Conservation (phyloP, 176 grass and related monocot species). For the Ensete glaucum region DNA sequence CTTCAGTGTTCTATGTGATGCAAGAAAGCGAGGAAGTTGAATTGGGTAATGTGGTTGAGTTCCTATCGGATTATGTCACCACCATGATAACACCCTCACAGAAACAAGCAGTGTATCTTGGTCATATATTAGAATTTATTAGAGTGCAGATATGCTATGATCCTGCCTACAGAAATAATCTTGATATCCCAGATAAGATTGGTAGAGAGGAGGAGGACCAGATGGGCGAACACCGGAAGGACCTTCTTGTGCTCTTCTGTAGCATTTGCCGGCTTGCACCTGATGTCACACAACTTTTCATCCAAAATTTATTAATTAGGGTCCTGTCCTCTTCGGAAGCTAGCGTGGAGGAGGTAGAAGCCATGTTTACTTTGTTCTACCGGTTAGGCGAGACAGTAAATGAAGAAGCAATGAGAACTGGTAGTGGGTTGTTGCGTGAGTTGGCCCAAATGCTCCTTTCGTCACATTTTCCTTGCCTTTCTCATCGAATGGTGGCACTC, state of each 20-base stretch:
- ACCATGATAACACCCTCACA: slow-evolving; percentile 62
- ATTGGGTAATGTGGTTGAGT: slow-evolving; percentile 57
- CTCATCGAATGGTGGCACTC: slow-evolving; percentile 69
- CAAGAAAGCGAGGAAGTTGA: slow-evolving; percentile 62
- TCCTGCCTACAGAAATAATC: slow-evolving; percentile 56
- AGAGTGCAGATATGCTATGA: slow-evolving; percentile 68
- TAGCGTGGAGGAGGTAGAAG: slow-evolving; percentile 79
- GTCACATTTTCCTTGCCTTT: slow-evolving; percentile 63
- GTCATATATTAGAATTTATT: slow-evolving; percentile 68
- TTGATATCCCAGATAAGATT: slow-evolving; percentile 79
- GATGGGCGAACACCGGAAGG: slow-evolving; percentile 72
- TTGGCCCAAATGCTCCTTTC: slow-evolving; percentile 76
- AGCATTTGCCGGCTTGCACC: slow-evolving; percentile 80
- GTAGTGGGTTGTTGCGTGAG: slow-evolving; percentile 50
- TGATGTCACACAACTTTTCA: slow-evolving; percentile 58
- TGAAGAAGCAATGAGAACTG: slow-evolving; percentile 65
- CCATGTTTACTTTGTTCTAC: slow-evolving; percentile 62
- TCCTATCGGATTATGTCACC: slow-evolving; percentile 69
- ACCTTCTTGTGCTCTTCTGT: slow-evolving; percentile 66
- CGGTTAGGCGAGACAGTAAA: slow-evolving; percentile 60
- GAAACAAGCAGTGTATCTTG: slow-evolving; percentile 59
- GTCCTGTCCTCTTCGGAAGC: slow-evolving; percentile 53
- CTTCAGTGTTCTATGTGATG: slow-evolving; percentile 67
- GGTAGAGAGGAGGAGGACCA: slow-evolving; percentile 88
- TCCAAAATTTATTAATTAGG: slow-evolving; percentile 51